Evolutionary conservation across 768 basidiomycete species (phyloP).

Genomic region (Collybiopsis confluens): DNA sequence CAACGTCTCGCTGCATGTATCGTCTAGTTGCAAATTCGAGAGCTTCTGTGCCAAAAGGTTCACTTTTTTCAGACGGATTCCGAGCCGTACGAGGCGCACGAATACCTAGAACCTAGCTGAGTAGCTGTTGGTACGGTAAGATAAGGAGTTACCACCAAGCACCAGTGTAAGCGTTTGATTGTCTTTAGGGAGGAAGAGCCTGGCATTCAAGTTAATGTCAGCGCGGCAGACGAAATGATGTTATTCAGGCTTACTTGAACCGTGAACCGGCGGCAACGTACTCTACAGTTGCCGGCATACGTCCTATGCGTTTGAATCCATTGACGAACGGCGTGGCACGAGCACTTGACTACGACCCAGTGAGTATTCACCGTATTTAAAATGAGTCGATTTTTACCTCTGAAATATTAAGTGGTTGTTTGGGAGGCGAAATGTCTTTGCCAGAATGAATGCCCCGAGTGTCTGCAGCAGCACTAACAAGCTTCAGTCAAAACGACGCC

Average conservation of each 20-base stretch:
- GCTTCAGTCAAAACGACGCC: constrained; percentile 8
- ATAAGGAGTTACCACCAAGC: constrained; percentile 56
- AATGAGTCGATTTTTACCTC: no score
- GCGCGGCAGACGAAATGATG: constrained; percentile 1
- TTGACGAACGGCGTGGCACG: constrained; percentile 87
- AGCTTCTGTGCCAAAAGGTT: constrained; percentile 85
- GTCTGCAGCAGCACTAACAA: constrained; percentile 68
- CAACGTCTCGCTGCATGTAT: constrained; percentile 94
- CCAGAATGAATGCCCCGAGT: constrained; percentile 85
- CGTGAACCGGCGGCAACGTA: constrained; percentile 93
- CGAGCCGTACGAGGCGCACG: constrained; percentile 87
- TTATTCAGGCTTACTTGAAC: constrained; percentile 65
- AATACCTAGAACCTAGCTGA: constrained; percentile 54
- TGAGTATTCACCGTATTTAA: no score
- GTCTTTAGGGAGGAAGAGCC: constrained; percentile 83
- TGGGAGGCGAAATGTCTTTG: constrained; percentile 79
- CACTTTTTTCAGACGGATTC: constrained; percentile 75
- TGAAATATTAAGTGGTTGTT: constrained; percentile 84
- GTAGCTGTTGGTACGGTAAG: not conserved
- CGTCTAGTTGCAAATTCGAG: constrained; percentile 71
- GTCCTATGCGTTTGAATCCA: constrained; percentile 86
- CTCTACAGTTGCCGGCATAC: constrained; percentile 82
- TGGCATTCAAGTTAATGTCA: constrained; percentile 20
- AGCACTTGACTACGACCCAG: constrained; percentile 60
- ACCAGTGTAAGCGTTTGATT: constrained; percentile 93